Evolutionary conservation across 2,329 filamentous ascomycete genomes (phyloP).

Genomic region (Botryosphaeria dothidea): DNA sequence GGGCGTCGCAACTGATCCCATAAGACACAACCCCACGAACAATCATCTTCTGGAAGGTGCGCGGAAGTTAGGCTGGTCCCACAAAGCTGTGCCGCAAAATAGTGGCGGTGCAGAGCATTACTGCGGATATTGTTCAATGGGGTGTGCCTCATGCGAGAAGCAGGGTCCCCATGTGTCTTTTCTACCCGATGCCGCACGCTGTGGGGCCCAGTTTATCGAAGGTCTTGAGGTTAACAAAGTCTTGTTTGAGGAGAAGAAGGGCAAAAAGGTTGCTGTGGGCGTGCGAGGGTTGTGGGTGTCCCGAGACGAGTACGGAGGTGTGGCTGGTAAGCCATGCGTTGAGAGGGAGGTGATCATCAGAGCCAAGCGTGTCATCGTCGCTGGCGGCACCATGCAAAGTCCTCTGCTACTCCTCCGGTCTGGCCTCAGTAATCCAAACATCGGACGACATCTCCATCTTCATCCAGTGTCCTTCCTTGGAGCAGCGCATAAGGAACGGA

Average conservation of each 20-base stretch:
- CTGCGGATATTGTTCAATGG: conserved; percentile 65
- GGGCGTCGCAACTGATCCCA: conserved; percentile 67
- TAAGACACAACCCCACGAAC: conserved; percentile 75
- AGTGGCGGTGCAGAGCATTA: conserved; percentile 72
- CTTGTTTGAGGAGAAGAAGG: conserved; percentile 62
- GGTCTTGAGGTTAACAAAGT: conserved; percentile 74
- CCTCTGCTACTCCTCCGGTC: conserved; percentile 77
- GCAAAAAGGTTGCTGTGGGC: conserved; percentile 63
- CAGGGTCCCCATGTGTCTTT: conserved; percentile 76
- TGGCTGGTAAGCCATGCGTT: conserved; percentile 54
- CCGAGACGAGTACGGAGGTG: conserved; percentile 62
- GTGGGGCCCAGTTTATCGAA: conserved; percentile 81
- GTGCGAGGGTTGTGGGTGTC: conserved; percentile 75
- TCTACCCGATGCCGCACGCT: conserved; percentile 74
- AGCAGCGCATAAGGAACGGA: conserved; percentile 69
- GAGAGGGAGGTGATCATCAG: conserved; percentile 68
- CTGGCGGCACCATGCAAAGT: conserved; percentile 73
- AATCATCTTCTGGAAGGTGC: conserved; percentile 72
- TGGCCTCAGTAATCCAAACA: conserved; percentile 76
- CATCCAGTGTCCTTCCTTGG: conserved; percentile 66
- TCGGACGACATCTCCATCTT: conserved; percentile 78
- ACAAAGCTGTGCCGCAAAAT: conserved; percentile 75
- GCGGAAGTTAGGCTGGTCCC: conserved; percentile 70
- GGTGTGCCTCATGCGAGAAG: conserved; percentile 69
- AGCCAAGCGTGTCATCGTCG: conserved; percentile 79